Conservation (phyloP, 768 basidiomycete genomes). For the Neoboletus subvelutipes region DNA sequence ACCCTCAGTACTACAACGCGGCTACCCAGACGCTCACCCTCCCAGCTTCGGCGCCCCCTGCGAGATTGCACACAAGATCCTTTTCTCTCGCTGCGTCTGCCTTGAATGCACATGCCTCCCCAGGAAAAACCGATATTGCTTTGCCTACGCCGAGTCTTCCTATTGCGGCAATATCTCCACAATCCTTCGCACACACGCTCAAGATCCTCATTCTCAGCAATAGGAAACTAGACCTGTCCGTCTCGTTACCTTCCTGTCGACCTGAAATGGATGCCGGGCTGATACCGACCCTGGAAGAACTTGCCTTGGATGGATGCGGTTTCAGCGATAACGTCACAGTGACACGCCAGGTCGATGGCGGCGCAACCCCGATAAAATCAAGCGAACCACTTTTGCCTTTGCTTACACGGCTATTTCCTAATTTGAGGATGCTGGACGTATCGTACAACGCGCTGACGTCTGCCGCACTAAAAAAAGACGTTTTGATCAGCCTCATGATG, state of each 20-base stretch:
- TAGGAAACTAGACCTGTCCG: constrained; percentile 64
- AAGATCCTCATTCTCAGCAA: constrained; percentile 59
- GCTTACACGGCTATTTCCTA: constrained; percentile 67
- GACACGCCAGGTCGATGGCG: constrained; percentile 33
- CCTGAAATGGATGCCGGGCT: constrained; percentile 37
- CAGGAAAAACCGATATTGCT: constrained; percentile 42
- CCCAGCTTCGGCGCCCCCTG: constrained; percentile 57
- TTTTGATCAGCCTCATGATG: constrained; percentile 52
- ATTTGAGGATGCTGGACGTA: constrained; percentile 64
- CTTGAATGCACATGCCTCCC: neutral
- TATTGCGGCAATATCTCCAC: constrained; percentile 55
- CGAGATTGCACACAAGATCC: constrained; percentile 54
- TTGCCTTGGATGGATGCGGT: constrained; percentile 71
- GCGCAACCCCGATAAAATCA: constrained; percentile 42
- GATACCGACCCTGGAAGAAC: constrained; percentile 70
- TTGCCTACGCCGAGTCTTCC: constrained; percentile 71
- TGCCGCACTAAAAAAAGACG: constrained; percentile 47
- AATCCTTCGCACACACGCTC: constrained; percentile 60
- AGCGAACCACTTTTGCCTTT: constrained; percentile 57
- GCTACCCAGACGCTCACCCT: constrained; percentile 60
- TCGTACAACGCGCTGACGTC: constrained; percentile 72
- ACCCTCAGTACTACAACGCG: constrained; percentile 59
- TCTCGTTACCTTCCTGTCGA: constrained; percentile 47
- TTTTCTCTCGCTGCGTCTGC: constrained; percentile 51
- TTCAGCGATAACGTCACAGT: constrained; percentile 60